These are phyloP conservation scores for Ophiostoma pallidulum DNA, from an alignment of 2,329 filamentous ascomycete species.

Conservation along the genomic window DNA sequence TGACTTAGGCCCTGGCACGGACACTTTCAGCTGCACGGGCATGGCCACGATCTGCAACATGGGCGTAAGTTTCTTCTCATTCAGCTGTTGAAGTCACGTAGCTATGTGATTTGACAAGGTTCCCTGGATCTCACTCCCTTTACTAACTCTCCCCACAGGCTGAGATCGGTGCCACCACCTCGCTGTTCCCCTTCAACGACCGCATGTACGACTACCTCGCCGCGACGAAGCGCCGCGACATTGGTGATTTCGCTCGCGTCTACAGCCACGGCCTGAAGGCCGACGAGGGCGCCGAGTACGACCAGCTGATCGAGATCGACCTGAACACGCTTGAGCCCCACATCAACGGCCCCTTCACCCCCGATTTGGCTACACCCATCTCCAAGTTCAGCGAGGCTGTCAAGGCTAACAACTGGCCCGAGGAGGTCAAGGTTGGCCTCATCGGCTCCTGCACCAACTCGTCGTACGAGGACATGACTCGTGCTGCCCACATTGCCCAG, in stretches of 20 bases:
- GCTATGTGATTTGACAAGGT: too few species aligned
- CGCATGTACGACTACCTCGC: constrained; percentile 93
- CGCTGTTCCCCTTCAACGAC: constrained; percentile 95
- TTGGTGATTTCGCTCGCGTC: constrained; percentile 77
- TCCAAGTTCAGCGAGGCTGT: constrained; percentile 95
- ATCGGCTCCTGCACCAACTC: constrained; percentile 98
- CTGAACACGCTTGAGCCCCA: constrained; percentile 90
- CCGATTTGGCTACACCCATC: constrained; percentile 93
- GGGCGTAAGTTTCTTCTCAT: constrained; percentile 30
- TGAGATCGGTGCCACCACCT: constrained; percentile 79
- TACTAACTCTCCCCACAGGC: constrained; percentile 25
- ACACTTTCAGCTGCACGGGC: constrained; percentile 69
- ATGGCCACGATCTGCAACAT: constrained; percentile 75
- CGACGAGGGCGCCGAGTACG: constrained; percentile 88
- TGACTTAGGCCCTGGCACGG: constrained; percentile 50
- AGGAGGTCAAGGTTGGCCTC: constrained; percentile 90
- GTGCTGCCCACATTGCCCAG: constrained; percentile 80
- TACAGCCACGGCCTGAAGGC: constrained; percentile 81
- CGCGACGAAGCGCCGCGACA: constrained; percentile 81
- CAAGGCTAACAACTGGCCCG: constrained; percentile 90
- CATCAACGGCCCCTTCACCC: constrained; percentile 98
- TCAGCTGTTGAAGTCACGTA: not conserved
- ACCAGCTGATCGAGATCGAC: constrained; percentile 94
- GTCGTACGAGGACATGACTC: constrained; percentile 80
- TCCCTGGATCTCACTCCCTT: not conserved